phyloP scores from a whole-genome alignment of 1,284 basidiomycete genomes.

The Meira nashicola region DNA sequence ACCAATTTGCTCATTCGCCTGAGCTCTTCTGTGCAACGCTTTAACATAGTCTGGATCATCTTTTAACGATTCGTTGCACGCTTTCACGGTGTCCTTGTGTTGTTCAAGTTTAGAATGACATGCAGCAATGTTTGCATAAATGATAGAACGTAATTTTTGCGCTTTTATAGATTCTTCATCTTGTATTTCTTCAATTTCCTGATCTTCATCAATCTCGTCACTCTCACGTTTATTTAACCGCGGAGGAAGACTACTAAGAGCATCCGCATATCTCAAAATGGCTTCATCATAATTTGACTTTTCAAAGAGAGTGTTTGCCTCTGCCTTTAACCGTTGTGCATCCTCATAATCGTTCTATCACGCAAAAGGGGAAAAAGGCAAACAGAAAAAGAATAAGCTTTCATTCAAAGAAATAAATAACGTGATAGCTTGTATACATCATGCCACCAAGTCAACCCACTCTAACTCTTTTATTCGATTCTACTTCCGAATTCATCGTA shows the following conservation, averaged over 20 bases:
- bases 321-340: constrained; percentile 25
- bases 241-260: constrained; percentile 25
- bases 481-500: background rate
- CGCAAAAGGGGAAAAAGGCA: background rate
- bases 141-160: constrained; percentile 3
- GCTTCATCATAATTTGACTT: constrained; percentile 28
- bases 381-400: background rate
- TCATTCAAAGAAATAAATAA: too few species aligned
- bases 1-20: constrained; percentile 72
- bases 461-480: constrained; percentile 9
- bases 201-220: background rate
- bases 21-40: constrained; percentile 77
- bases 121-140: constrained; percentile 76
- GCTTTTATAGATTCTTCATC: constrained; percentile 22
- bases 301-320: constrained; percentile 29
- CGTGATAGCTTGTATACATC: too few species aligned
- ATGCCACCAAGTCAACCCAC: constrained; percentile 12
- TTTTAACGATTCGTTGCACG: constrained; percentile 69
- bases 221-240: constrained; percentile 7
- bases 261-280: constrained; percentile 29
- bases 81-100: constrained; percentile 65
- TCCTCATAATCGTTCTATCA: constrained; percentile 18
- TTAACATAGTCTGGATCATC: constrained; percentile 82
- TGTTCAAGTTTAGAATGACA: constrained; percentile 65
- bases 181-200: background rate